Base-by-base conservation (phyloP, 208 protist species). In the Trypanosomatidae sp. region DNA sequence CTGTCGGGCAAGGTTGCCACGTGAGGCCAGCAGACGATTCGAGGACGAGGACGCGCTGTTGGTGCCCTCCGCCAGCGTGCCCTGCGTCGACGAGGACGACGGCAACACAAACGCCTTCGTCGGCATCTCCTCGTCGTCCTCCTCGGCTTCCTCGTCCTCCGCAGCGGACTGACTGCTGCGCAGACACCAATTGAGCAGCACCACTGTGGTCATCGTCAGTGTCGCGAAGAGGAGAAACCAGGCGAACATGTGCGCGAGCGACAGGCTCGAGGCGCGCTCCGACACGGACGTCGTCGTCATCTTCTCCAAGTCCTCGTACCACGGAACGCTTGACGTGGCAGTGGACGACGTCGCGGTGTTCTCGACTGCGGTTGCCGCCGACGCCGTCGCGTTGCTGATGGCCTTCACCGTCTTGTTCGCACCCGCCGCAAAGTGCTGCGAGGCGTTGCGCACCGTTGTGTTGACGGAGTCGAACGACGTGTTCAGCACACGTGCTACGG, bases 1-100 rank as follows among this genome's bases (percentile, higher is more conserved):
- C 70, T 90, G 84, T 1, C 91, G 77, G 5, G 91, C 92, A 7
- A 84, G 66, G 73, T 88, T 93, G n/a, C 88, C 88, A 19, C 73
- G 71, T 5, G 70, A 81, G 15, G 46, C 44, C 1, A 76, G 41
- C 49, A 81, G 28, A 59, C 76, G 74, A n/a, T 43, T 72, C 44
- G 74, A 77, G 3, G 80, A 74, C 22, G 79, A 79, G 25, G 75
- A 36, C 0, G 67, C 30, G 36, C 68, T 58, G 41, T 39, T 58
- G 3, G 33, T 25, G 0, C 58, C 73, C 12, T 49, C 78, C 28
- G 62, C 13, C 0, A 56, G 33, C 9, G 62, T 39, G 3, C 69
- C 43, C 55, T 59, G 69, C 46, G 64, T 36, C 1, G 55, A 55
- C 41, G n/a, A n/a, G n/a, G 13, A 44, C 1, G 67, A 66, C 33